Percentiles rank a stretch among this genome's conserved stretches.
phyloP scores from a whole-genome alignment of 768 basidiomycete genomes.

The Agrocybe praecox region DNA sequence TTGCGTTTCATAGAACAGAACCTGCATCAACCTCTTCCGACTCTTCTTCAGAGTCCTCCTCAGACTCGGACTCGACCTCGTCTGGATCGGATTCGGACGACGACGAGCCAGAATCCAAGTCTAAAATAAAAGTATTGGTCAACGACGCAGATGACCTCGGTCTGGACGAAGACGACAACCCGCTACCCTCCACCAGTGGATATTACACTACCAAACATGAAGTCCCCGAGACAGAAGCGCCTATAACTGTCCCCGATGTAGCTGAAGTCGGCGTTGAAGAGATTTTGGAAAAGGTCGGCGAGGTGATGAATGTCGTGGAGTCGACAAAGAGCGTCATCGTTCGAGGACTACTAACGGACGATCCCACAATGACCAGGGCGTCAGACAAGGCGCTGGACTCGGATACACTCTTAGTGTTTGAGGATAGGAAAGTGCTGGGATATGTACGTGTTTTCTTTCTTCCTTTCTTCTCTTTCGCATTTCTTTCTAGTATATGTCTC shows the following conservation, averaged over 20 bases:
- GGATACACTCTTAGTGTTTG: constrained; percentile 89
- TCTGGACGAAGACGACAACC: constrained; percentile 57
- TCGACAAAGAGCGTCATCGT: constrained; percentile 64
- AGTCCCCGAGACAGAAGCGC: constrained; percentile 47
- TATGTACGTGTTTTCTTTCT: constrained; percentile 57
- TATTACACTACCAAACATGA: constrained; percentile 76
- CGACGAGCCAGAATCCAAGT: constrained; percentile 16
- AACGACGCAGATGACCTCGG: constrained; percentile 29
- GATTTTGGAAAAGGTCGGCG: constrained; percentile 72
- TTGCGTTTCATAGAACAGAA: constrained; percentile 22
- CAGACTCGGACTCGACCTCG: constrained; percentile 32
- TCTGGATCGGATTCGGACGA: constrained; percentile 41
- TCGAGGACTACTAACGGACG: constrained; percentile 53
- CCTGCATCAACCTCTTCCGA: constrained; percentile 21
- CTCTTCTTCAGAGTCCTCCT: constrained; percentile 40
- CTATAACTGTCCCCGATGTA: constrained; percentile 61
- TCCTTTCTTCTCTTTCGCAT: background rate
- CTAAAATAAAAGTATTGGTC: background rate
- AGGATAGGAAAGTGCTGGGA: constrained; percentile 88
- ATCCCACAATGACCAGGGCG: constrained; percentile 36
- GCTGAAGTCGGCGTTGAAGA: constrained; percentile 67
- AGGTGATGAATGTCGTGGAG: constrained; percentile 74
- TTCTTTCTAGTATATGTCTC: background rate
- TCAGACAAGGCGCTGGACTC: constrained; percentile 77
- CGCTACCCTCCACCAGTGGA: constrained; percentile 33